A percentile compares a stretch with the other conserved stretches of the same genome.
phyloP scores from a whole-genome alignment of 1,284 basidiomycete genomes.

The Pisolithus thermaeus region DNA sequence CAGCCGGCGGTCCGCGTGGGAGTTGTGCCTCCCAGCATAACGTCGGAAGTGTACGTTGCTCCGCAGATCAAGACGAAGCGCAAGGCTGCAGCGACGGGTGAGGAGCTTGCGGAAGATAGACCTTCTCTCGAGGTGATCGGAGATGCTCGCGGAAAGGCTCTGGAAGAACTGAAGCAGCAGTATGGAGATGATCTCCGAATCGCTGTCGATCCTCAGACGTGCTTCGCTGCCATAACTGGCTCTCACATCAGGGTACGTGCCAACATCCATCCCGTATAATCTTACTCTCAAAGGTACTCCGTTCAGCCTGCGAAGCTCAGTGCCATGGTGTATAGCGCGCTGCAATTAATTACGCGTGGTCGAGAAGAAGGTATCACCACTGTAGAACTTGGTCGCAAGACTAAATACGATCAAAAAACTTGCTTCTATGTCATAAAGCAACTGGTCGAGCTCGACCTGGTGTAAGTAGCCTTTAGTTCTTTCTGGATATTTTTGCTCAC shows the following conservation, averaged over 20 bases:
- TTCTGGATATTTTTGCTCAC: conserved; percentile 2
- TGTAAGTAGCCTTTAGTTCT: conserved; percentile 46
- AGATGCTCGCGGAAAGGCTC: conserved; percentile 43
- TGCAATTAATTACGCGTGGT: conserved; percentile 81
- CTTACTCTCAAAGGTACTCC: conserved; percentile 4
- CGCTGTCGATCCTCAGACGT: conserved; percentile 66
- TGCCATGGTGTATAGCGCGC: conserved; percentile 76
- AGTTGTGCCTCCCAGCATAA: conserved; percentile 47
- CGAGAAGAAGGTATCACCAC: conserved; percentile 74
- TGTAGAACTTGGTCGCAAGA: conserved; percentile 68
- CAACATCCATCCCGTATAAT: background rate
- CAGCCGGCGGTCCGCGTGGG: conserved; percentile 71
- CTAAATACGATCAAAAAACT: conserved; percentile 86
- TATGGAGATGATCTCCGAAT: conserved; percentile 65
- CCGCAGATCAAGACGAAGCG: conserved; percentile 61
- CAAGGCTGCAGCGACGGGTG: conserved; percentile 53
- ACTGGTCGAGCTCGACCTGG: conserved; percentile 62
- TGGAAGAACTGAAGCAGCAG: conserved; percentile 49
- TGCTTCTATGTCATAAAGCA: conserved; percentile 82
- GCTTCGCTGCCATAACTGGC: conserved; percentile 76
- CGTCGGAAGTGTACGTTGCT: conserved; percentile 68
- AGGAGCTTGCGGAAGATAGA: conserved; percentile 37
- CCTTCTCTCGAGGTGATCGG: conserved; percentile 47
- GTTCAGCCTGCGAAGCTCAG: conserved; percentile 70
- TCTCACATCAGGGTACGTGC: conserved; percentile 67